Evolutionary conservation across 2,329 filamentous ascomycete genomes (phyloP).

Genomic region (Hypoxylon sp.): DNA sequence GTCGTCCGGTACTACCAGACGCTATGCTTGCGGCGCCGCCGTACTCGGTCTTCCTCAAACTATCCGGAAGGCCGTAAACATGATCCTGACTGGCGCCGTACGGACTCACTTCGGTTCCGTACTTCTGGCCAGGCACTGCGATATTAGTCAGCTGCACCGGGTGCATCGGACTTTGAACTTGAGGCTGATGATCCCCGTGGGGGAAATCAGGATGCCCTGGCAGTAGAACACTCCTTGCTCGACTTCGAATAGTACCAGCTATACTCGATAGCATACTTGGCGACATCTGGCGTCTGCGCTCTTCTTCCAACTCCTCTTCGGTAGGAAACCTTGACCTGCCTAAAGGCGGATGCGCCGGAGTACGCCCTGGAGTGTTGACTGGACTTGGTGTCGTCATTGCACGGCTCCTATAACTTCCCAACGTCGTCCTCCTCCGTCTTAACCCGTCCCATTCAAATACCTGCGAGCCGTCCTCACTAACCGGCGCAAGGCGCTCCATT

Average conservation of each 20-base stretch:
- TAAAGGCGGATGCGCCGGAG: constrained; percentile 77
- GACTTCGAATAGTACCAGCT: constrained; percentile 68
- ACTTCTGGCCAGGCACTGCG: constrained; percentile 63
- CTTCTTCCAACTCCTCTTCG: constrained; percentile 72
- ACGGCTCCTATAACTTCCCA: constrained; percentile 59
- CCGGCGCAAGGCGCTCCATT: constrained; percentile 78
- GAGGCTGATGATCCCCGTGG: constrained; percentile 56
- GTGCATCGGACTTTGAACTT: constrained; percentile 69
- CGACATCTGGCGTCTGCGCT: constrained; percentile 63
- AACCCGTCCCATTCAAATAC: constrained; percentile 92
- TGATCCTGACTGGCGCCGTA: constrained; percentile 61
- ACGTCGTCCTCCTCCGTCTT: constrained; percentile 76
- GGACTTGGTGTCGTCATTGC: constrained; percentile 55
- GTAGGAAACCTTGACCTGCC: constrained; percentile 89
- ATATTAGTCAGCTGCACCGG: constrained; percentile 76
- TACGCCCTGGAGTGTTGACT: constrained; percentile 63
- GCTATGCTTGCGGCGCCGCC: constrained; percentile 64
- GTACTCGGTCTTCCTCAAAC: constrained; percentile 64
- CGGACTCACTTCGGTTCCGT: constrained; percentile 59
- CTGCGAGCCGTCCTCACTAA: constrained; percentile 80
- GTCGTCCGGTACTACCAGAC: constrained; percentile 57
- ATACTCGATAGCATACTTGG: constrained; percentile 68
- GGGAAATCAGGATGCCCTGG: constrained; percentile 60
- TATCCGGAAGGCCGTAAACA: constrained; percentile 65
- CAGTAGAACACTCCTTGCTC: constrained; percentile 60